A percentile compares a stretch with the other conserved stretches of the same genome.
Evolutionary conservation across 495 filamentous ascomycete species (phyloP).

Genomic region (Cladorrhinum samala): DNA sequence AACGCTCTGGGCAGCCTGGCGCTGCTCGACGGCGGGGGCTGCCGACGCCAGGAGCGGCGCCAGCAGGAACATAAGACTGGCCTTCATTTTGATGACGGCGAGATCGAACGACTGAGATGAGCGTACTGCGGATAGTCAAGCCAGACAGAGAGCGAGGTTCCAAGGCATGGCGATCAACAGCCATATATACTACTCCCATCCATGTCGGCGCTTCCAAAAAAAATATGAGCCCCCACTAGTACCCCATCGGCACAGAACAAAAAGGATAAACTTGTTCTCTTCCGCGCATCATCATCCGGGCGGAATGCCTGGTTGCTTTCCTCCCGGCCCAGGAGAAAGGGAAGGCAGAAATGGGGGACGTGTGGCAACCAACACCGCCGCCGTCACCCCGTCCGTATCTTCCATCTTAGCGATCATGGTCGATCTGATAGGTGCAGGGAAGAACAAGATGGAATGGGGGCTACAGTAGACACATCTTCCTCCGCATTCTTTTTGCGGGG

Average conservation of each 20-base stretch:
- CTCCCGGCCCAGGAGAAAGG: neutral
- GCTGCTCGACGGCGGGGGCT: conserved; percentile 28
- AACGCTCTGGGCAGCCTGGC: conserved; percentile 42
- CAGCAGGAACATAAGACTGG: conserved; percentile 30
- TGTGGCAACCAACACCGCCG: neutral
- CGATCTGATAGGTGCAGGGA: no score
- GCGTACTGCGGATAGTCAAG: neutral
- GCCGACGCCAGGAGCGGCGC: conserved; percentile 31
- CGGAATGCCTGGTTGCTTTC: neutral
- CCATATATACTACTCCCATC: neutral
- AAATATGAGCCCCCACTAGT: no score
- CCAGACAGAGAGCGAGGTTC: conserved; percentile 3
- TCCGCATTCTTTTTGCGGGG: neutral
- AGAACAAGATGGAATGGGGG: no score
- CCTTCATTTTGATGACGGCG: conserved; percentile 33
- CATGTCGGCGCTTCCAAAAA: no score
- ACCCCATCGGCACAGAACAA: neutral
- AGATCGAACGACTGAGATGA: neutral
- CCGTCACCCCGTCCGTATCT: neutral
- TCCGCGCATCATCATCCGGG: neutral
- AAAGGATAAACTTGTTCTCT: neutral
- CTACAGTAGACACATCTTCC: no score
- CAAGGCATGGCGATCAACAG: no score
- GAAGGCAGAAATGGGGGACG: no score
- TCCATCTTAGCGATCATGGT: neutral